Percentiles rank a stretch among this genome's conserved stretches.
Evolutionary conservation across 768 basidiomycete genomes (phyloP).

Genomic region (Rubroboletus pulcherrimus): DNA sequence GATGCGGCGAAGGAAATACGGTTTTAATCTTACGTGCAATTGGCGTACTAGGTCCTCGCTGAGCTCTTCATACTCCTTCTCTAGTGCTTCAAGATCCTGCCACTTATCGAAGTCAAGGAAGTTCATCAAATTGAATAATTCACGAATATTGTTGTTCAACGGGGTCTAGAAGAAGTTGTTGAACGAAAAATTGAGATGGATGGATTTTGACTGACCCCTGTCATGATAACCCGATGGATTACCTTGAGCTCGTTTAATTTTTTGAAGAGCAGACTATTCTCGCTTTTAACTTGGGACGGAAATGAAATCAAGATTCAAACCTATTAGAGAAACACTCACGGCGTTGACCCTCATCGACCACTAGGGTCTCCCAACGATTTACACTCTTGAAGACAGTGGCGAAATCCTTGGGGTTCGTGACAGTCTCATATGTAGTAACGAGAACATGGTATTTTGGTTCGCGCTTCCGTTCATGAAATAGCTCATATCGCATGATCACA

Average conservation of each 20-base stretch:
- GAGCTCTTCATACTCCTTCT: constrained; percentile 71
- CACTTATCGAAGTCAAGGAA: constrained; percentile 82
- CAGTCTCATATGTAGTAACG: constrained; percentile 88
- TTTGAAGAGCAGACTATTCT: constrained; percentile 73
- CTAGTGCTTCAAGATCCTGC: constrained; percentile 70
- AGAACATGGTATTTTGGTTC: constrained; percentile 82
- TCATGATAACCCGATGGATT: constrained; percentile 83
- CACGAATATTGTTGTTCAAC: constrained; percentile 94
- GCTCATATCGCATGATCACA: constrained; percentile 77
- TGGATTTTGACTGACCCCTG: constrained; percentile 54
- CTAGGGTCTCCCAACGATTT: constrained; percentile 89
- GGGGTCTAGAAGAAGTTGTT: constrained; percentile 57
- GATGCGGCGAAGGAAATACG: constrained; percentile 90
- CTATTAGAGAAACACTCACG: constrained; percentile 45
- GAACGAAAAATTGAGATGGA: not conserved
- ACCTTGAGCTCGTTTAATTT: constrained; percentile 77
- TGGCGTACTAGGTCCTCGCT: constrained; percentile 77
- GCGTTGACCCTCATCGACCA: constrained; percentile 92
- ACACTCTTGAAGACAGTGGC: constrained; percentile 70
- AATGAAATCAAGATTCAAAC: not conserved
- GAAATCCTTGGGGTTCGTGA: constrained; percentile 69
- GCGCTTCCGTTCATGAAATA: constrained; percentile 56
- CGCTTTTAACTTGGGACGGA: constrained; percentile 68
- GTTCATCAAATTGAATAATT: constrained; percentile 96
- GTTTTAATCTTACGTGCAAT: constrained; percentile 73